Percentiles rank a stretch among this genome's conserved stretches.
phyloP scores from a whole-genome alignment of 768 basidiomycete genomes.

The Boletus edulis region DNA sequence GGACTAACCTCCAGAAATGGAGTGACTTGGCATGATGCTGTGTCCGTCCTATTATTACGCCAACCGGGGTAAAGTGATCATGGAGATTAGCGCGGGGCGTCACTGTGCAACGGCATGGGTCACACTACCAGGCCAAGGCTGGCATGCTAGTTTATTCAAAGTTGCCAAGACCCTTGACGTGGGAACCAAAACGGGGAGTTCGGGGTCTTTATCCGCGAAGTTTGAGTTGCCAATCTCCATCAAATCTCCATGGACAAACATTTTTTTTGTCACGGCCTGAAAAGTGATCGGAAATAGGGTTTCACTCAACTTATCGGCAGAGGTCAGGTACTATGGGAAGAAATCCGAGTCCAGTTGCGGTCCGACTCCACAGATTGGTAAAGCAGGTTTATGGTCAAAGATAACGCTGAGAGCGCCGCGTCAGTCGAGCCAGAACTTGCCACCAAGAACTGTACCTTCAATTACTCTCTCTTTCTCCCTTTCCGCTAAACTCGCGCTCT shows the following conservation, averaged over 20 bases:
- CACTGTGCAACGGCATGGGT: too few species aligned
- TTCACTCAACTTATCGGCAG: neutral
- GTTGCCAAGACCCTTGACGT: neutral
- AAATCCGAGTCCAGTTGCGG: neutral
- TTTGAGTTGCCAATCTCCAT: too few species aligned
- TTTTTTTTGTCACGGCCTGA: neutral
- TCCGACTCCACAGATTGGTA: neutral
- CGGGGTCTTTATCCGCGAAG: neutral
- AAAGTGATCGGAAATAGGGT: neutral
- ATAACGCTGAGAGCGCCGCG: neutral
- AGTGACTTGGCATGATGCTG: too few species aligned
- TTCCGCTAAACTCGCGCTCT: neutral
- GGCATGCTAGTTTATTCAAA: too few species aligned
- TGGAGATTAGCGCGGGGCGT: too few species aligned
- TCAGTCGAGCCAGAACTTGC: neutral
- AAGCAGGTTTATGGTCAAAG: neutral
- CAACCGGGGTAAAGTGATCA: too few species aligned
- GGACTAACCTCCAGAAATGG: too few species aligned
- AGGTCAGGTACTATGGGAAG: conserved; percentile 1
- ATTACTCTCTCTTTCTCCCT: neutral
- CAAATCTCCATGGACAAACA: neutral
- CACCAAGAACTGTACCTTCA: neutral
- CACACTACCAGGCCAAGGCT: too few species aligned
- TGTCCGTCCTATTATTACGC: too few species aligned
- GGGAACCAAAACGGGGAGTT: neutral